Conservation (phyloP, 1,284 basidiomycete genomes). For the Lentinula novae-zelandiae region DNA sequence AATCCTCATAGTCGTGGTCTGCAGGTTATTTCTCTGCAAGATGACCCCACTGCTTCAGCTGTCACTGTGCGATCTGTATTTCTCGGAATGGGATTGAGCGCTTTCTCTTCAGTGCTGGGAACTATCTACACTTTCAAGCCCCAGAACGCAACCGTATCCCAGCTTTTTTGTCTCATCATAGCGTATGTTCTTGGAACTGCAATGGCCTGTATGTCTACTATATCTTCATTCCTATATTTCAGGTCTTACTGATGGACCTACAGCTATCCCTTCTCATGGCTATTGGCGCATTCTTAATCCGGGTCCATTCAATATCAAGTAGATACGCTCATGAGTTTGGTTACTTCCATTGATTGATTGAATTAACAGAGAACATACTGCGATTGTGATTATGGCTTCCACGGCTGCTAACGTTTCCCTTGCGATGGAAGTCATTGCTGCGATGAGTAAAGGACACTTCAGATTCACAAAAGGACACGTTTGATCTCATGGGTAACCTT, state of each 20-base stretch:
- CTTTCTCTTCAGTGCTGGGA: conserved; percentile 45
- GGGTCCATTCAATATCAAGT: conserved; percentile 56
- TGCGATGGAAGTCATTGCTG: conserved; percentile 58
- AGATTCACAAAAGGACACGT: conserved; percentile 6
- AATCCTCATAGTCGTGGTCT: background rate
- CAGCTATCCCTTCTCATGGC: conserved; percentile 36
- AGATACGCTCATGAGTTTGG: conserved; percentile 6
- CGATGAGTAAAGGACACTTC: conserved; percentile 31
- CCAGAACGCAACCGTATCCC: conserved; percentile 54
- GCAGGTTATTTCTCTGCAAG: conserved; percentile 42
- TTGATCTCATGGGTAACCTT: background rate
- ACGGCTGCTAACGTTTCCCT: conserved; percentile 52
- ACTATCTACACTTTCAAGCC: conserved; percentile 58
- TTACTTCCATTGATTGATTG: background rate
- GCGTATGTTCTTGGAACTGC: conserved; percentile 57
- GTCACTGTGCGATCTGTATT: conserved; percentile 46
- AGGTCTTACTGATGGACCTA: conserved; percentile 6
- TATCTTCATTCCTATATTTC: background rate
- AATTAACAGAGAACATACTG: conserved; percentile 44
- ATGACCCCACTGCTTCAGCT: conserved; percentile 42
- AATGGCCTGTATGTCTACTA: conserved; percentile 35
- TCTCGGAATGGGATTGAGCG: conserved; percentile 44
- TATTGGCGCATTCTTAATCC: conserved; percentile 49
- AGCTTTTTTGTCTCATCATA: conserved; percentile 57
- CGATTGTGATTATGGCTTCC: conserved; percentile 57